Evolutionary conservation across 1,284 basidiomycete genomes (phyloP).

Genomic region (Ganoderma sp.): DNA sequence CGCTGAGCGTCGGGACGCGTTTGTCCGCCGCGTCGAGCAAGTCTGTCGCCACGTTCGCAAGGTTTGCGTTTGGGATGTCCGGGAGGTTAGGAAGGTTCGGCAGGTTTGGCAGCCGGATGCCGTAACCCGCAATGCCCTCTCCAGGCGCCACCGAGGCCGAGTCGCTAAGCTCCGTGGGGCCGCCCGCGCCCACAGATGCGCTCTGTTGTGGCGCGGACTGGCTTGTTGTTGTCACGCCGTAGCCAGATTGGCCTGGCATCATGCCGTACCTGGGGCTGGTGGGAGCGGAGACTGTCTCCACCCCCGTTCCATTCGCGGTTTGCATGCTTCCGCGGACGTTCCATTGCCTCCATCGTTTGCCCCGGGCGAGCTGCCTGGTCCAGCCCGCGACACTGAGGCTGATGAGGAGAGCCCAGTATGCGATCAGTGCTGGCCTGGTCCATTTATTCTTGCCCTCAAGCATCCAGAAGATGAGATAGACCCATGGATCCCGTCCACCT

Average conservation of each 20-base stretch:
- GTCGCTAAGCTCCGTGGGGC: constrained; percentile 34
- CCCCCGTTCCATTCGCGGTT: constrained; percentile 24
- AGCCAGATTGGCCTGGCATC: constrained; percentile 17
- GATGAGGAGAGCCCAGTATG: constrained; percentile 86
- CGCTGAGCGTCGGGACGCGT: constrained; percentile 84
- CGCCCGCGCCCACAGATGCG: constrained; percentile 2
- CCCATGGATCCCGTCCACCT: constrained; percentile 85
- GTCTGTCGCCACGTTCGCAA: constrained; percentile 76
- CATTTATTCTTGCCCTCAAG: constrained; percentile 79
- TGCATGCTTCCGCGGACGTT: constrained; percentile 37
- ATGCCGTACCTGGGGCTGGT: constrained; percentile 29
- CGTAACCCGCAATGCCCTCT: constrained; percentile 40
- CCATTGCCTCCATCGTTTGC: constrained; percentile 66
- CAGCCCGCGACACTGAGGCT: constrained; percentile 89
- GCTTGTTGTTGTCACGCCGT: constrained; percentile 17
- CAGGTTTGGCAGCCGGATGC: constrained; percentile 54
- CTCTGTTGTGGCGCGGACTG: constrained; percentile 11
- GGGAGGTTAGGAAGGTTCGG: constrained; percentile 52
- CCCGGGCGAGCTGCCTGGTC: constrained; percentile 85
- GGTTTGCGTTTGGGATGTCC: constrained; percentile 48
- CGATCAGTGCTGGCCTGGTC: constrained; percentile 82
- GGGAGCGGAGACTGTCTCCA: constrained; percentile 23
- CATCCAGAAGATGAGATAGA: constrained; percentile 82
- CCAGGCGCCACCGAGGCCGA: constrained; percentile 33
- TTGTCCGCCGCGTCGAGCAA: constrained; percentile 87